phyloP scores from a whole-genome alignment of 257 asterid species.

The Nicotiana otophora region DNA sequence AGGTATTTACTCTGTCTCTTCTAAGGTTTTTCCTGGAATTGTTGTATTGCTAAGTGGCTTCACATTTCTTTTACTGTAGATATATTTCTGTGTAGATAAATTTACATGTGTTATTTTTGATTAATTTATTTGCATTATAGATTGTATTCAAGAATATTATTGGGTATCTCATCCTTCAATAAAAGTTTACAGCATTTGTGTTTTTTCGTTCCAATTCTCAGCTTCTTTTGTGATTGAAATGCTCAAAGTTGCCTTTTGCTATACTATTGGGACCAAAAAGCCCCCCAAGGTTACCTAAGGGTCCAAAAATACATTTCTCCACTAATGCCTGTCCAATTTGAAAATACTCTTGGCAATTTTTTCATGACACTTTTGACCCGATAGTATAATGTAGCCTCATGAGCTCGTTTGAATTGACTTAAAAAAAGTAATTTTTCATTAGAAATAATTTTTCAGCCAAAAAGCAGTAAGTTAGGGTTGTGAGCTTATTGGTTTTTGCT shows the following conservation, averaged over 20 bases:
- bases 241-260: not conserved
- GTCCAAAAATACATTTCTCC: not conserved
- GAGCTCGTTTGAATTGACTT: no score
- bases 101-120: not conserved
- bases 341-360: no score
- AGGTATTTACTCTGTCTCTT: conserved; percentile 12
- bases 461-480: no score
- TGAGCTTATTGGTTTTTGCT: no score
- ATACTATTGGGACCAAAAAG: not conserved
- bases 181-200: not conserved
- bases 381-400: not conserved
- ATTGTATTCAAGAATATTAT: not conserved
- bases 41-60: conserved; percentile 2
- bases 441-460: no score
- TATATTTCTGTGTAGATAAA: conserved; percentile 6
- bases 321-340: not conserved
- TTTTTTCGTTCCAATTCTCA: not conserved
- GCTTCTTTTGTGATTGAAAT: not conserved
- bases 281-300: not conserved
- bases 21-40: conserved; percentile 16
- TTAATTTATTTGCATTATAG: not conserved
- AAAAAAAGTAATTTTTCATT: no score
- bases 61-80: conserved; percentile 4
- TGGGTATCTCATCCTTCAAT: not conserved
- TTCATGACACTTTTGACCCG: not conserved